Percentiles rank a stretch among this genome's conserved stretches.
Evolutionary conservation across 2,329 filamentous ascomycete species (phyloP).

Genomic region (Fusarium annulatum): DNA sequence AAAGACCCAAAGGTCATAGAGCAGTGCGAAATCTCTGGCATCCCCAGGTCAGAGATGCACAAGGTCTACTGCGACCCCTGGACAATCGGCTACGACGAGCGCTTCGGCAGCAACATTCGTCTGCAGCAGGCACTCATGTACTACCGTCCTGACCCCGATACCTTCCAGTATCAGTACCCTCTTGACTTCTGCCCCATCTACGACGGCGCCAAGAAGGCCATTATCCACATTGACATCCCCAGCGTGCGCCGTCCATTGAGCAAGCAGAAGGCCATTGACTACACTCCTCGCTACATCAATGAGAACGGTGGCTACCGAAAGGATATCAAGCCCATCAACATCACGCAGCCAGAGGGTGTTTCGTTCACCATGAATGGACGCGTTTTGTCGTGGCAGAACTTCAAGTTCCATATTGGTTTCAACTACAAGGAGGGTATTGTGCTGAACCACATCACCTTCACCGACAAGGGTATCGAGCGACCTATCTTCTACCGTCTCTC

Average conservation of each 20-base stretch:
- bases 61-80: constrained; percentile 97
- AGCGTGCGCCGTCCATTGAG: constrained; percentile 79
- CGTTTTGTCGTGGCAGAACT: constrained; percentile 89
- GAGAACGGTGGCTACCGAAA: constrained; percentile 79
- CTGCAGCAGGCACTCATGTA: constrained; percentile 97
- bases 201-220: constrained; percentile 80
- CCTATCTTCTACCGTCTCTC: constrained; percentile 91
- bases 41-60: constrained; percentile 86
- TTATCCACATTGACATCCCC: constrained; percentile 87
- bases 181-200: constrained; percentile 95
- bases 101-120: constrained; percentile 80
- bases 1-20: constrained; percentile 89
- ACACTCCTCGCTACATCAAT: constrained; percentile 79
- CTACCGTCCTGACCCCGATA: constrained; percentile 85
- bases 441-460: constrained; percentile 89
- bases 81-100: constrained; percentile 95
- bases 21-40: constrained; percentile 85
- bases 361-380: constrained; percentile 81
- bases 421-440: constrained; percentile 95
- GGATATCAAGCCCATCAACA: constrained; percentile 87
- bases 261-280: constrained; percentile 79
- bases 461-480: constrained; percentile 81
- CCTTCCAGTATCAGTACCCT: constrained; percentile 90
- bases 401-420: constrained; percentile 92
- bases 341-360: constrained; percentile 88